Evolutionary conservation across 2,329 filamentous ascomycete genomes (phyloP), one percentile per base, ranked within the genome.

Genomic region (Fragosphaeria purpurea): DNA sequence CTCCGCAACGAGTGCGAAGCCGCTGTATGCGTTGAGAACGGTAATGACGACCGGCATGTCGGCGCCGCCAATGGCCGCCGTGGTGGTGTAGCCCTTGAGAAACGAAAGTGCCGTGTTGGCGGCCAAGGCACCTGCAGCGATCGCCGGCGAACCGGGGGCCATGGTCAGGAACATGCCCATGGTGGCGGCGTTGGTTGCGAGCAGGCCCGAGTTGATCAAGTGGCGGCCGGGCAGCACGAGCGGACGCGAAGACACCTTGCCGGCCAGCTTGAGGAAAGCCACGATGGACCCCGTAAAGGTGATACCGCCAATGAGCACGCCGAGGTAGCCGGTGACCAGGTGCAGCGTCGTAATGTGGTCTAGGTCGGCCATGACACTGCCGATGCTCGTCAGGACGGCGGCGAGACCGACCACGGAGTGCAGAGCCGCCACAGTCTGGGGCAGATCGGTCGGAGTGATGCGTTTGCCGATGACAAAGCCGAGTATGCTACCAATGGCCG

Each of bases 31-130:
- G 59, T 95, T 95, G 22, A 95, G 69, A 1, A 95, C 88, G 0
- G 88, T 94, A 56, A 94, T 94, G 35, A 93, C 87, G 5, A 94
- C 88, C 67, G 80, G 88, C 88, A 95, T 95, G 61, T 95, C 89
- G 10, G 88, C 88, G n/a, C 88, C 89, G 30, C 89, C 89, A 60
- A 95, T 94, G 0, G 87, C 87, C 2, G 88, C 78, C 0, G 89
- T 95, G 0, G 88, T 94, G 0, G 88, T 95, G 62, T 81, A 94
- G 7, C 89, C 89, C 64, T 95, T 91, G 55, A 85, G 70, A 65
- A 95, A 95, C 53, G 85, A 90, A 31, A 95, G 70, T 0, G 79
- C 70, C 0, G 88, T 82, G 62, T 86, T 95, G 41, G 85, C 85
- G 32, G 82, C 80, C 1, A 95, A 70, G 44, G 86, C 89, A 1